Percentiles rank a stretch among this genome's conserved stretches.
Conservation (phyloP, 2,329 filamentous ascomycete genomes). For the Paecilomyces dactylethromorphus region DNA sequence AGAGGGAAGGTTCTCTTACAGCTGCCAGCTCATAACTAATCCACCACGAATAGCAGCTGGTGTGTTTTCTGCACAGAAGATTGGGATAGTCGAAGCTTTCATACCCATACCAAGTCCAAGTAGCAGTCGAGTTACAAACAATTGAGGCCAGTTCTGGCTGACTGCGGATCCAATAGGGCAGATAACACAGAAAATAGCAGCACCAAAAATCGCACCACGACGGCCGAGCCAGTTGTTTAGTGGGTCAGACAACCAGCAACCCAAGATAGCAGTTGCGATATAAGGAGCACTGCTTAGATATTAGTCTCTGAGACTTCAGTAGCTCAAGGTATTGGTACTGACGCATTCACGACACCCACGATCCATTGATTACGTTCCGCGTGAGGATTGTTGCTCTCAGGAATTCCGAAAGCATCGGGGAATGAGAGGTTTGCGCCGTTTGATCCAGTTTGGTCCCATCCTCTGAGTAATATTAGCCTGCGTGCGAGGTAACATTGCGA, state of each 20-base stretch:
- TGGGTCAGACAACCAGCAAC: conserved; percentile 63
- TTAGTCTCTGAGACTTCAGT: conserved; percentile 12
- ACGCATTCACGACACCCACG: conserved; percentile 60
- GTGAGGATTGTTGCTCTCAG: conserved; percentile 26
- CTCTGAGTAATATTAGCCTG: conserved; percentile 14
- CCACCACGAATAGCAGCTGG: conserved; percentile 51
- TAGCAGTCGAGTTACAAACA: conserved; percentile 51
- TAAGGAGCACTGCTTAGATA: conserved; percentile 40
- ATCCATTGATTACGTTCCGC: conserved; percentile 49
- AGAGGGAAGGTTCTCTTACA: conserved; percentile 24
- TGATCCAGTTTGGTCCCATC: conserved; percentile 49
- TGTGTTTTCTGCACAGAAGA: conserved; percentile 51
- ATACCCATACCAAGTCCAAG: conserved; percentile 58
- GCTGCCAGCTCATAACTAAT: conserved; percentile 50
- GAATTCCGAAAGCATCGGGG: conserved; percentile 40
- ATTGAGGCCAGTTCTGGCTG: conserved; percentile 53
- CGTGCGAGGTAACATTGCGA: neutral
- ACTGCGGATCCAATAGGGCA: conserved; percentile 62
- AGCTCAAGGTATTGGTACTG: conserved; percentile 43
- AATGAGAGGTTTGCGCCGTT: conserved; percentile 50
- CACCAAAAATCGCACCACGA: conserved; percentile 58
- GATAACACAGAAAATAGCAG: conserved; percentile 58
- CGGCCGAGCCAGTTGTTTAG: conserved; percentile 54
- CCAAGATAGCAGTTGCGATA: conserved; percentile 47
- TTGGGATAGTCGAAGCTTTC: conserved; percentile 51